These are phyloP conservation scores for Globisporangium camurandrum DNA, from an alignment of 352 stramenopile species.

Conservation along the genomic window DNA sequence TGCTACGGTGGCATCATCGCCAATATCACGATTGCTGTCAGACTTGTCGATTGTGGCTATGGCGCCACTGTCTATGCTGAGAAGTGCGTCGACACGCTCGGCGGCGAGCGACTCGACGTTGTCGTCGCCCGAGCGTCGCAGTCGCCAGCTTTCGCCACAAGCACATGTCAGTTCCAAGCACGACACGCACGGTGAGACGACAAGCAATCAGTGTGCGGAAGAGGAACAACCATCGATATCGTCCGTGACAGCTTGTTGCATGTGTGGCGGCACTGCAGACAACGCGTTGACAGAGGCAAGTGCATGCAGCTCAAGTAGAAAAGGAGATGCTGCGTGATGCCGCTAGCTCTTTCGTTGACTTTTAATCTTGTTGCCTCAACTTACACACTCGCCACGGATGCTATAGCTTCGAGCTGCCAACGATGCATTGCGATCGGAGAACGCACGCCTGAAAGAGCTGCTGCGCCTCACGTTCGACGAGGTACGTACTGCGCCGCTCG, in stretches of 20 bases:
- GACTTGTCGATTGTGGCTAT: too few relatives aligned
- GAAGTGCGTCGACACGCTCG: not conserved
- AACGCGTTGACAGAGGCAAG: not conserved
- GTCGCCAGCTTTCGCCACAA: not conserved
- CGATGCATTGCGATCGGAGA: constrained; percentile 21
- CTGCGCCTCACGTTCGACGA: constrained; percentile 28
- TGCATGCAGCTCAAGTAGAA: too few relatives aligned
- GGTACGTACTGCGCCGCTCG: not conserved
- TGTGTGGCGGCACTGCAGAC: not conserved
- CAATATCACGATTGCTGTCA: too few relatives aligned
- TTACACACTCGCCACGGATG: too few relatives aligned
- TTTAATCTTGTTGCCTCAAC: not conserved
- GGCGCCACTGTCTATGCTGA: too few relatives aligned
- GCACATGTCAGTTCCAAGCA: too few relatives aligned
- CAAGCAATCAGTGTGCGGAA: not conserved
- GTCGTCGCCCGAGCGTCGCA: not conserved
- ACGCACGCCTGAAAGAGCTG: constrained; percentile 24
- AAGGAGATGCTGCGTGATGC: too few relatives aligned
- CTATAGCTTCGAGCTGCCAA: constrained; percentile 16
- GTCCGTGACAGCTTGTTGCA: not conserved
- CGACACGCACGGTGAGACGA: too few relatives aligned
- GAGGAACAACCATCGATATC: too few relatives aligned
- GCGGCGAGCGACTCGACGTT: not conserved
- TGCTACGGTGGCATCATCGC: not conserved
- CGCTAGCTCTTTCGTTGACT: too few relatives aligned